Percentiles rank a stretch among this genome's conserved stretches.
Conservation (phyloP, 176 grass and related monocot genomes). For the Thinopyrum elongatum region DNA sequence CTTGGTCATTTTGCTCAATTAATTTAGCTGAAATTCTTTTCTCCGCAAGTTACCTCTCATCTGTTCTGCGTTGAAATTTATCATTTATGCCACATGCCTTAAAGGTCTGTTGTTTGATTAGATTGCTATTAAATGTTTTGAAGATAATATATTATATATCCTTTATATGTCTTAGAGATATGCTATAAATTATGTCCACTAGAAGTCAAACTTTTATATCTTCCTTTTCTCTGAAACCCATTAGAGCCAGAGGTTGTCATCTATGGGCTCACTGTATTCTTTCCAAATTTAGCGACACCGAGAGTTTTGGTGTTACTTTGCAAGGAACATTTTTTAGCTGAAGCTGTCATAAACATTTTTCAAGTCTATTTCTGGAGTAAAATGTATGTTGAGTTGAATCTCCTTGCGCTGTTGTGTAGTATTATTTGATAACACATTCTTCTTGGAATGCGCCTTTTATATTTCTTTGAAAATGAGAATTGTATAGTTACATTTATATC, state of each 20-base stretch:
- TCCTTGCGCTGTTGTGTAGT: neutral
- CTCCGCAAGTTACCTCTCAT: neutral
- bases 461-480: neutral
- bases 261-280: neutral
- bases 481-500: slow-evolving; percentile 21
- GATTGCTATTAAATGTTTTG: neutral
- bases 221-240: neutral
- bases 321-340: slow-evolving; percentile 9
- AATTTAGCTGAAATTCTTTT: neutral
- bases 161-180: neutral
- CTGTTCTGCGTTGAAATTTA: neutral
- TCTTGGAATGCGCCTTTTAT: neutral
- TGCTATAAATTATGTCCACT: neutral
- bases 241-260: neutral
- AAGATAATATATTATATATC: neutral
- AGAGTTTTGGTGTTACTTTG: neutral
- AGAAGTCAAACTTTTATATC: slow-evolving; percentile 1
- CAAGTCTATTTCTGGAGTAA: neutral
- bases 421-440: neutral
- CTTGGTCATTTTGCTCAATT: neutral
- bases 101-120: slow-evolving; percentile 8
- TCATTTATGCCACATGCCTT: neutral
- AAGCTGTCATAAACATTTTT: neutral
- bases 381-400: neutral
- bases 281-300: neutral